phyloP scores from a whole-genome alignment of 306 rosid species.

The Cucurbita moschata region DNA sequence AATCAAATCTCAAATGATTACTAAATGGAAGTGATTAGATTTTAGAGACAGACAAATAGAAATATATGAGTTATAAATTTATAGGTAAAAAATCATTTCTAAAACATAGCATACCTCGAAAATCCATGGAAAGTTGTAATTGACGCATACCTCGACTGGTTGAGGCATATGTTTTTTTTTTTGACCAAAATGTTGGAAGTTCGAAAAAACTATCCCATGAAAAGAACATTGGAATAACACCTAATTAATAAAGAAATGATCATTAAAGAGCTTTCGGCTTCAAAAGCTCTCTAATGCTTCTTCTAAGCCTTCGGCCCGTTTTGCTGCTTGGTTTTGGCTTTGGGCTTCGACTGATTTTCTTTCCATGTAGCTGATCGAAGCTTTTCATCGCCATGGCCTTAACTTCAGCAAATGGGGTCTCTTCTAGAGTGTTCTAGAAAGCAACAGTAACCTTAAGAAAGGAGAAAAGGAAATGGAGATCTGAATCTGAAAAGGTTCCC shows the following conservation, averaged over 20 bases:
- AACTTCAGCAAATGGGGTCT: not conserved
- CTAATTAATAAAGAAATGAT: not conserved
- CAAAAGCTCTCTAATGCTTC: not conserved
- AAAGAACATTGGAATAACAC: not conserved
- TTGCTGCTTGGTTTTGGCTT: not conserved
- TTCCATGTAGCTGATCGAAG: not conserved
- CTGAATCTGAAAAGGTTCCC: slow-evolving; percentile 4
- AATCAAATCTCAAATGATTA: no score
- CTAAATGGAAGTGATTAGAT: no score
- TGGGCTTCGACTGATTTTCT: not conserved
- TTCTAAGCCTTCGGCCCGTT: not conserved
- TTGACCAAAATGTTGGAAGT: no score
- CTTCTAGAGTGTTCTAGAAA: not conserved
- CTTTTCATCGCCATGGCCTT: not conserved
- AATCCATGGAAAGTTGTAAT: no score
- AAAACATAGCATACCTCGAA: no score
- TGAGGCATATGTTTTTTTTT: no score
- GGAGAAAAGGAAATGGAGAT: not conserved
- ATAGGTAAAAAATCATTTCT: no score
- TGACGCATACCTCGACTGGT: no score
- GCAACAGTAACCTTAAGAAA: not conserved
- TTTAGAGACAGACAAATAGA: no score
- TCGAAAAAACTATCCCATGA: not conserved
- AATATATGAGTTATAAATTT: no score
- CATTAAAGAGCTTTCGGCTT: not conserved